phyloP scores from a whole-genome alignment of 768 basidiomycete species.

The Pisolithus marmoratus region DNA sequence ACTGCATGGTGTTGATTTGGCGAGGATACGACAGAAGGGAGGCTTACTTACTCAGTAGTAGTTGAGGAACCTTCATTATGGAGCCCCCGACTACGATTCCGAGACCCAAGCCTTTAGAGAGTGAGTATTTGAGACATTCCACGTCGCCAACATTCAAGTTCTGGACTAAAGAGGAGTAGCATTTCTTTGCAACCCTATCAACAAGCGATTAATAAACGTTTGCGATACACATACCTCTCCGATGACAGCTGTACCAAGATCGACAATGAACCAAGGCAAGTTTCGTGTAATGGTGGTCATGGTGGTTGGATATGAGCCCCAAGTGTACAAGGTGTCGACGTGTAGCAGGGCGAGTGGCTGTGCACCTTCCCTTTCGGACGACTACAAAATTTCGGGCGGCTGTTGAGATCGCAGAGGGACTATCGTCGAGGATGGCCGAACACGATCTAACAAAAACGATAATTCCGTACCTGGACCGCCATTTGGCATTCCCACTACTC shows the following conservation, averaged over 20 bases:
- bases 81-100: slow-evolving; percentile 90
- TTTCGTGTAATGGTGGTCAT: slow-evolving; percentile 80
- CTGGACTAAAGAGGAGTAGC: slow-evolving; percentile 85
- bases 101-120: slow-evolving; percentile 89
- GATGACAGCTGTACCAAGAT: slow-evolving; percentile 76
- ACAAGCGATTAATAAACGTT: background rate
- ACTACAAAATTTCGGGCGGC: slow-evolving; percentile 10
- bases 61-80: slow-evolving; percentile 94
- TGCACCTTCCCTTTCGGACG: slow-evolving; percentile 10
- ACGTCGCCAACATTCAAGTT: slow-evolving; percentile 73
- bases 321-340: slow-evolving; percentile 3
- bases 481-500: slow-evolving; percentile 89
- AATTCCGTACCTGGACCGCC: slow-evolving; percentile 89
- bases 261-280: slow-evolving; percentile 79
- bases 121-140: slow-evolving; percentile 82
- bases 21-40: background rate
- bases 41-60: slow-evolving; percentile 63
- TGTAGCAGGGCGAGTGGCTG: slow-evolving; percentile 18
- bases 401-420: slow-evolving; percentile 1
- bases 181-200: slow-evolving; percentile 49
- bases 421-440: slow-evolving; percentile 59
- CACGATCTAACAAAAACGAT: slow-evolving; percentile 88
- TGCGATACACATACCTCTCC: slow-evolving; percentile 52
- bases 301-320: slow-evolving; percentile 14
- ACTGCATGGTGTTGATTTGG: slow-evolving; percentile 39